Conservation (phyloP, 1,139 yeast genomes). For the Pneumocystis oryctolagi region DNA sequence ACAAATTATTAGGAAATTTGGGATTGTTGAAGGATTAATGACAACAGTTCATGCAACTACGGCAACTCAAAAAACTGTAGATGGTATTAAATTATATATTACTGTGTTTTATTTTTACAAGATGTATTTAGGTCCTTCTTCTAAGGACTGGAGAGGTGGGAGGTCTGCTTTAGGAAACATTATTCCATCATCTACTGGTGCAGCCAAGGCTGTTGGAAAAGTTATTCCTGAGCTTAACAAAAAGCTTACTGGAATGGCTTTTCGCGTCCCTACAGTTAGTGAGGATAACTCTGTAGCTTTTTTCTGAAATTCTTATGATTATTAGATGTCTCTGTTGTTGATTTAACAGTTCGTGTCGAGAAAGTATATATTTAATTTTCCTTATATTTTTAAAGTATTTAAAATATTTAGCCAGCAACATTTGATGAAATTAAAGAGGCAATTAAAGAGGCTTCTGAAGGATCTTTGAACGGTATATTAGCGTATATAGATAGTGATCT, state of each 20-base stretch:
- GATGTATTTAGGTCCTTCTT: conserved; percentile 46
- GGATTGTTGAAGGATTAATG: conserved; percentile 77
- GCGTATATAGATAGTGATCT: conserved; percentile 81
- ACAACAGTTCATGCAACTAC: conserved; percentile 84
- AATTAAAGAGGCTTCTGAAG: conserved; percentile 49
- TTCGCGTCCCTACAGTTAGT: conserved; percentile 62
- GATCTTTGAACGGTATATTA: conserved; percentile 61
- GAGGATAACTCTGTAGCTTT: no score
- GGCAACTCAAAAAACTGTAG: conserved; percentile 83
- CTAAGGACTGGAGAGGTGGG: conserved; percentile 93
- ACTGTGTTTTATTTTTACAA: not conserved
- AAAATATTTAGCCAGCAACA: conserved; percentile 33
- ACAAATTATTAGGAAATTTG: conserved; percentile 32
- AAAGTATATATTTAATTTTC: conserved; percentile 21
- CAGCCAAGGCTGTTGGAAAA: conserved; percentile 87
- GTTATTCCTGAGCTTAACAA: conserved; percentile 79
- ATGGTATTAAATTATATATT: conserved; percentile 27
- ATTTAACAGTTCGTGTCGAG: conserved; percentile 53
- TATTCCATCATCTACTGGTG: conserved; percentile 83
- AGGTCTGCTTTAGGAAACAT: conserved; percentile 84
- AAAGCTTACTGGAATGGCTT: conserved; percentile 76
- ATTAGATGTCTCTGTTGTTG: conserved; percentile 69
- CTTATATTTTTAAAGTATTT: not conserved
- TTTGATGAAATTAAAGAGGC: conserved; percentile 64
- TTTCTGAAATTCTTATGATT: no score